Conservation (phyloP, 2,329 filamentous ascomycete species). For the Chaetomiaceae sp. region DNA sequence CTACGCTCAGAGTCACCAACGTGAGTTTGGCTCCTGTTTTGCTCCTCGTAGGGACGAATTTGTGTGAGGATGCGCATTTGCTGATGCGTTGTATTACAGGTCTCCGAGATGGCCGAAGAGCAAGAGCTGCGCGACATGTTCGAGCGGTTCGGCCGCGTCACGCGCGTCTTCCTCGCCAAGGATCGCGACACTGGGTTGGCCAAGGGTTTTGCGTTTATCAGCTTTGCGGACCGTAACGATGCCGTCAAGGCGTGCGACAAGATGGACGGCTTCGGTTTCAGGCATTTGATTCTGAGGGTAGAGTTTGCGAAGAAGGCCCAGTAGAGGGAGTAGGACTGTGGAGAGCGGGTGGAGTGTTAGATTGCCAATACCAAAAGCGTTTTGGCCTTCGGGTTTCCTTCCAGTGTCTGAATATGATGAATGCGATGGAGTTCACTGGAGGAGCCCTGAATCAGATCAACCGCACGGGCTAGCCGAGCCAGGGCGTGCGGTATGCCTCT, state of each 20-base stretch:
- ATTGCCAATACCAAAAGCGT: constrained; percentile 8
- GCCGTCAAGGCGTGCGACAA: constrained; percentile 90
- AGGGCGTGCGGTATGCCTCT: too few relatives aligned
- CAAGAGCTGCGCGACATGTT: constrained; percentile 95
- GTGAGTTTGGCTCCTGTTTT: constrained; percentile 51
- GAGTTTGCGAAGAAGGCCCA: constrained; percentile 76
- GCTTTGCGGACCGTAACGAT: constrained; percentile 83
- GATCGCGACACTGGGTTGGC: constrained; percentile 92
- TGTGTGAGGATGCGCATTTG: too few relatives aligned
- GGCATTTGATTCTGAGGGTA: constrained; percentile 78
- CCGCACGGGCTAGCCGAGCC: too few relatives aligned
- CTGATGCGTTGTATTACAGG: constrained; percentile 49
- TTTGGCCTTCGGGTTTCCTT: too few relatives aligned
- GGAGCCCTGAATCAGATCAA: too few relatives aligned
- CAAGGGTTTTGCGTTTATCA: constrained; percentile 99
- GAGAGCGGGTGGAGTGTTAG: background rate
- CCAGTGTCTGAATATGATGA: too few relatives aligned
- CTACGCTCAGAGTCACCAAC: constrained; percentile 95
- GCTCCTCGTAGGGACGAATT: too few relatives aligned
- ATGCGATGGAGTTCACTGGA: too few relatives aligned
- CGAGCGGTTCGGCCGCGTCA: constrained; percentile 93
- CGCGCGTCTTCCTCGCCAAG: constrained; percentile 95
- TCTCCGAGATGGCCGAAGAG: constrained; percentile 96
- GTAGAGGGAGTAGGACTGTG: constrained; percentile 21
- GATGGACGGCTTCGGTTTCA: constrained; percentile 94